Conservation (phyloP, 2,329 filamentous ascomycete species). For the Cyclaneusma minus region DNA sequence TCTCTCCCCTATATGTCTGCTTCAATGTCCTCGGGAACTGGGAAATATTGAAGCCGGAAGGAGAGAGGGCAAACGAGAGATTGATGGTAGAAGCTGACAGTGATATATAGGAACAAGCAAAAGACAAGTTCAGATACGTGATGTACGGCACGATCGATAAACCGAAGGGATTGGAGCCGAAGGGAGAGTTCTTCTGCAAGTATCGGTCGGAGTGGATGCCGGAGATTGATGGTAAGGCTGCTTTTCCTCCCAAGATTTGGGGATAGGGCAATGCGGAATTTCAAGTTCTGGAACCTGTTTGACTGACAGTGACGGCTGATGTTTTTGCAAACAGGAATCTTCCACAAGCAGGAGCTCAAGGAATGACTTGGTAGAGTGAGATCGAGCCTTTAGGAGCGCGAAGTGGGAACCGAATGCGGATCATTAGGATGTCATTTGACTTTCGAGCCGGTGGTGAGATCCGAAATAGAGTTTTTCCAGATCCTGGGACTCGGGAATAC, state of each 20-base stretch:
- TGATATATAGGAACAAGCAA: slow-evolving; percentile 22
- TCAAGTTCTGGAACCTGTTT: background rate
- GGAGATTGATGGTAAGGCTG: slow-evolving; percentile 24
- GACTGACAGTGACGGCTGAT: no score
- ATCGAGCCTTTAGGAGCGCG: no score
- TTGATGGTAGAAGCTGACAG: slow-evolving; percentile 10
- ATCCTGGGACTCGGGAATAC: no score
- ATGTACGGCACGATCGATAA: slow-evolving; percentile 33
- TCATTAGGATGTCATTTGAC: no score
- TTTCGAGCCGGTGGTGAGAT: no score
- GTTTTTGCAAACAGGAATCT: no score
- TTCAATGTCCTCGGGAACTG: no score
- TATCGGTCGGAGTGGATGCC: slow-evolving; percentile 32
- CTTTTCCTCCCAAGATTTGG: background rate
- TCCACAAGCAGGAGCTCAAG: slow-evolving; percentile 29
- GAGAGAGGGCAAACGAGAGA: slow-evolving; percentile 10
- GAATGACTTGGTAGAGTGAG: slow-evolving; percentile 20
- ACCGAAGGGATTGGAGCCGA: slow-evolving; percentile 30
- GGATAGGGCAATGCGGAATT: slow-evolving; percentile 6
- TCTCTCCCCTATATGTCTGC: slow-evolving; percentile 1
- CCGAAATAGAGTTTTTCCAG: no score
- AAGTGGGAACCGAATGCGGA: no score
- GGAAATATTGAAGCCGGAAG: no score
- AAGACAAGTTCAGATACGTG: slow-evolving; percentile 26
- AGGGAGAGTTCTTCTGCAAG: slow-evolving; percentile 39